phyloP scores from a whole-genome alignment of 768 basidiomycete species.

The Termitomyces titanicus region DNA sequence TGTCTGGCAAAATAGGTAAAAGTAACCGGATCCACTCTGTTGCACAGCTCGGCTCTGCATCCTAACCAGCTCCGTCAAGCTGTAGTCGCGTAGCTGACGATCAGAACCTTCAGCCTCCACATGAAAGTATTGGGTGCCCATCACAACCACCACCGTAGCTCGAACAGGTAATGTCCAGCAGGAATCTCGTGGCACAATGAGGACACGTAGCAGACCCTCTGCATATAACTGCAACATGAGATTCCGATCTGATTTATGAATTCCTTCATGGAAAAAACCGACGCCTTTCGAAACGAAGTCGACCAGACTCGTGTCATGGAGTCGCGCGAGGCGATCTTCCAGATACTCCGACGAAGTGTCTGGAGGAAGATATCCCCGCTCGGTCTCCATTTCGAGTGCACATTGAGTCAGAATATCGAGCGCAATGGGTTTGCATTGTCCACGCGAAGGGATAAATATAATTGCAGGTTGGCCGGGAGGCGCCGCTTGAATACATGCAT shows the following conservation, averaged over 20 bases:
- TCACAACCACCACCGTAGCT: conserved; percentile 77
- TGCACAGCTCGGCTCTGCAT: conserved; percentile 90
- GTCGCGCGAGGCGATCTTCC: conserved; percentile 50
- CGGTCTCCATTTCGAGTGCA: conserved; percentile 68
- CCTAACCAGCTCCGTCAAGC: conserved; percentile 73
- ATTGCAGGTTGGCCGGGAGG: conserved; percentile 51
- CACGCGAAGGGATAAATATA: conserved; percentile 85
- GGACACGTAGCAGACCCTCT: conserved; percentile 72
- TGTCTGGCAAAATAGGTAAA: conserved; percentile 86
- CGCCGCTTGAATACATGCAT: conserved; percentile 60
- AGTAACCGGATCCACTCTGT: conserved; percentile 56
- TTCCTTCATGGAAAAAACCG: conserved; percentile 79
- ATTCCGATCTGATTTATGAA: conserved; percentile 62
- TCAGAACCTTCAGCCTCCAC: conserved; percentile 43
- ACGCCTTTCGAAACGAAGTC: conserved; percentile 84
- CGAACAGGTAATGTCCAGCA: conserved; percentile 90
- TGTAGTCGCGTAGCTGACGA: conserved; percentile 77
- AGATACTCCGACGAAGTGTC: conserved; percentile 49
- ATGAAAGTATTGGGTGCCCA: conserved; percentile 87
- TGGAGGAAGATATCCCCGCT: conserved; percentile 62
- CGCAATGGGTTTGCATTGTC: conserved; percentile 71
- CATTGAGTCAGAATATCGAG: conserved; percentile 86
- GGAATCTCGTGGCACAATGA: conserved; percentile 78
- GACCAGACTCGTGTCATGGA: conserved; percentile 59
- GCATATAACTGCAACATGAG: conserved; percentile 79